These are phyloP conservation scores for Hortaea werneckii DNA, from an alignment of 2,329 filamentous ascomycete species.

Conservation along the genomic window DNA sequence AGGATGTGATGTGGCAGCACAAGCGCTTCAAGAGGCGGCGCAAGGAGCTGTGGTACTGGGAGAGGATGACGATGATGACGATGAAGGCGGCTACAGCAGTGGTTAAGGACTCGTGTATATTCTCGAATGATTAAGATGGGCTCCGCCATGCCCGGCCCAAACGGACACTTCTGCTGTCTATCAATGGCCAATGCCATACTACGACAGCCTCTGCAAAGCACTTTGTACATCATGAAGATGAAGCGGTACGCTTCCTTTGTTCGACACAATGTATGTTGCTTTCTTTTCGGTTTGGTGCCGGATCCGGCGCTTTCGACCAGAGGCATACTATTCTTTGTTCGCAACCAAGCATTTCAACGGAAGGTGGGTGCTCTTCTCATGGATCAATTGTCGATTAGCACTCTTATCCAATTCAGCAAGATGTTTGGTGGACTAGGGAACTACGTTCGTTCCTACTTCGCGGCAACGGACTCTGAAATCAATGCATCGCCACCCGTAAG, in stretches of 20 bases:
- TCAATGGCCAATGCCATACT: too few species aligned
- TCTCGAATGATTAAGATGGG: background rate
- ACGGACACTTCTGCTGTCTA: too few species aligned
- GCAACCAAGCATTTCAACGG: background rate
- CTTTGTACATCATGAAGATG: too few species aligned
- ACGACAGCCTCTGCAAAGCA: too few species aligned
- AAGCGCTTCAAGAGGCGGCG: slow-evolving; percentile 12
- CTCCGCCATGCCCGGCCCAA: too few species aligned
- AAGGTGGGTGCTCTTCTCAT: background rate
- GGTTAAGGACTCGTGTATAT: background rate
- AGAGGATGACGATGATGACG: background rate
- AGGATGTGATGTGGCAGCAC: slow-evolving; percentile 27
- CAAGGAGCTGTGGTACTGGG: background rate
- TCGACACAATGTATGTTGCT: background rate
- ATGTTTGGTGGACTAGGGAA: too few species aligned
- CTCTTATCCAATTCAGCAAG: background rate
- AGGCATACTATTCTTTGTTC: background rate
- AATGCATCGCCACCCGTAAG: too few species aligned
- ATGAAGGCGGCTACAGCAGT: background rate
- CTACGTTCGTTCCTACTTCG: too few species aligned
- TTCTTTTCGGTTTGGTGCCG: too few species aligned
- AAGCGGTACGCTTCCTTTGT: background rate
- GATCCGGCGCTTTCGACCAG: background rate
- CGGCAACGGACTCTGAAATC: too few species aligned
- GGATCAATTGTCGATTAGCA: background rate